phyloP scores from a whole-genome alignment of 345 rosid genomes.

The Arabidopsis suecica region DNA sequence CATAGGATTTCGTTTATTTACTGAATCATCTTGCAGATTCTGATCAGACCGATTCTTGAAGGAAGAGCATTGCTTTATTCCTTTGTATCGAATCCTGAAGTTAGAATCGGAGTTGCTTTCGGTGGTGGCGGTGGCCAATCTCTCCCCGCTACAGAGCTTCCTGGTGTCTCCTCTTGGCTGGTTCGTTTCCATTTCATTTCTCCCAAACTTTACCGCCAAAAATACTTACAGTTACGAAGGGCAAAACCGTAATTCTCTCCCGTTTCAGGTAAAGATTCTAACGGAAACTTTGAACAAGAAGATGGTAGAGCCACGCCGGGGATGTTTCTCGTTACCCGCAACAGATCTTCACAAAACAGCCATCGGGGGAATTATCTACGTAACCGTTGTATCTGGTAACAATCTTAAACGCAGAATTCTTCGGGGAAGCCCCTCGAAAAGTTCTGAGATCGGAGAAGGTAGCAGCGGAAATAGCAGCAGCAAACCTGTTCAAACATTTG shows the following conservation, averaged over 20 bases:
- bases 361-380: slow-evolving; percentile 77
- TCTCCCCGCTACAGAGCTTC: slow-evolving; percentile 91
- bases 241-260: slow-evolving; percentile 1
- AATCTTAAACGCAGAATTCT: slow-evolving; percentile 59
- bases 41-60: slow-evolving; percentile 77
- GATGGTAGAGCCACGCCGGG: slow-evolving; percentile 94
- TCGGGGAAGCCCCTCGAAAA: slow-evolving; percentile 71
- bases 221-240: neutral
- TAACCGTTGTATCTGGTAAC: slow-evolving; percentile 75
- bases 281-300: slow-evolving; percentile 86
- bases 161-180: slow-evolving; percentile 98
- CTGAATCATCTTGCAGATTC: slow-evolving; percentile 63
- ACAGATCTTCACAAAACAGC: slow-evolving; percentile 83
- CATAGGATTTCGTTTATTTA: neutral
- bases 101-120: slow-evolving; percentile 88
- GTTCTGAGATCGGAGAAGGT: slow-evolving; percentile 49
- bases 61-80: slow-evolving; percentile 89
- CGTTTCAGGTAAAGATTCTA: slow-evolving; percentile 67
- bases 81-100: slow-evolving; percentile 81
- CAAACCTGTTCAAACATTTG: slow-evolving; percentile 75
- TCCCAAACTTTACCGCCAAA: slow-evolving; percentile 8
- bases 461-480: slow-evolving; percentile 50
- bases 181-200: slow-evolving; percentile 48
- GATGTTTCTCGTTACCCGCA: slow-evolving; percentile 75
- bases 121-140: slow-evolving; percentile 98